These are phyloP conservation scores for Hordeum vulgare DNA, from an alignment of 176 grass and related monocot species.

Conservation along the genomic window MorexV3_pseudomolecules_assembly NC_058520.1:308688094-308688593, in stretches of 20 bases:
- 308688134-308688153: background rate
- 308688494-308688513: conserved; percentile 51
- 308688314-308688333: background rate
- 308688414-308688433: background rate
- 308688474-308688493: conserved; percentile 64
- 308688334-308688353: conserved; percentile 23
- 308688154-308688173: background rate
- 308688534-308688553: conserved; percentile 93
- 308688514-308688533: conserved; percentile 68
- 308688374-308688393: conserved; percentile 71
- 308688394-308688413: conserved; percentile 82
- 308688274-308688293: conserved; percentile 2
- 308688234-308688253: background rate
- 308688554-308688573: conserved; percentile 42
- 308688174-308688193: background rate
- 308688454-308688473: conserved; percentile 16
- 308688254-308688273: background rate
- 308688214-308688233: background rate
- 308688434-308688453: background rate
- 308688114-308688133: background rate
- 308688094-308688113: background rate
- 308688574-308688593: conserved; percentile 76
- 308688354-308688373: conserved; percentile 86
- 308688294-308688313: background rate
- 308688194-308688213: background rate